Evolutionary conservation across 1,284 basidiomycete species (phyloP), one percentile per base, ranked within the genome.

Genomic region (Cutaneotrichosporon sp.): DNA sequence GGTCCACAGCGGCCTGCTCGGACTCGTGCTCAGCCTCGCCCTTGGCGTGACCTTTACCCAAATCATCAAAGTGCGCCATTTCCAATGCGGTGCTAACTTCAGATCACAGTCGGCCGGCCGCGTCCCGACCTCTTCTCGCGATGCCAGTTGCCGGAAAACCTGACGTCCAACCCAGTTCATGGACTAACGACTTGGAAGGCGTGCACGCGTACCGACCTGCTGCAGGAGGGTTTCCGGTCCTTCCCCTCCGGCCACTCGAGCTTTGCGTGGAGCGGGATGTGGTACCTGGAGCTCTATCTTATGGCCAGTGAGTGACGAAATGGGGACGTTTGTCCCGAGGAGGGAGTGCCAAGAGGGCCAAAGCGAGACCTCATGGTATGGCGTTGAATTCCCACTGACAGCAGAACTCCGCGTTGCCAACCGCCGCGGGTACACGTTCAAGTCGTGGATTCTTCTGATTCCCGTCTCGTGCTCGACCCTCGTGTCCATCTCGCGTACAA

Each of bases 241-340:
- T 97, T 99, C 80, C 92, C 91, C 1, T 91, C 89, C 49, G 96
- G 96, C 1, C 97, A 99, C 81, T 88, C 91, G 0, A 91, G 90
- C 73, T 79, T 81, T 58, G 73, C 73, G 18, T 81, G 77, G 76
- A 68, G 69, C 26, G 79, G 80, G 34, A 76, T 81, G 75, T 72
- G 74, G 72, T 81, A 77, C 69, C 65, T 81, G 38, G 72, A 75
- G 49, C 67, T 76, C 86, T 92, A 80, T 50, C 86, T 83, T 8
- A 64, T 69, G 8, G 71, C 74, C 11, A 79, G 77, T 77, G 64
- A 67, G 77, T 73, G 7, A 10, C 14, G 4, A 8, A 26, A 26
- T 26, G 26, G 26, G 26, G 26, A 26, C 26, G 26, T 26, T 26
- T 26, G 26, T 26, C 26, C 26, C 26, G 26, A 26, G 26, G 26